Base-by-base conservation (phyloP, 2,329 filamentous ascomycete genomes). In the Sodiomyces alkalinus region DNA sequence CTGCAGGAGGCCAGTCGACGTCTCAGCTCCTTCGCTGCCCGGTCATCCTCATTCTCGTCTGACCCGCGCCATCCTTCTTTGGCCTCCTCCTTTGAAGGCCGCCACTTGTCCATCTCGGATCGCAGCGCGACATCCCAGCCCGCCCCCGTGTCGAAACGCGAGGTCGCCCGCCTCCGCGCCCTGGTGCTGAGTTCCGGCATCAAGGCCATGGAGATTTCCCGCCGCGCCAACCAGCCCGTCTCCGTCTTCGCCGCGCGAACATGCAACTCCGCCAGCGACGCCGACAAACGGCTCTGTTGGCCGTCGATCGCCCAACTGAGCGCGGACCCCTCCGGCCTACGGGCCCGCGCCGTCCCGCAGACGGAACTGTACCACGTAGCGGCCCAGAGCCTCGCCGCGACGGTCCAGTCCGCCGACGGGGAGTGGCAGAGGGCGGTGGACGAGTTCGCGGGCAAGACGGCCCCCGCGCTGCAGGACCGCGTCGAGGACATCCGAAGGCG, bases 151-250 rank as follows among this genome's bases (percentile, higher is more conserved):
- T 74, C 64, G 7, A 72, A 67, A 41, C 69, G 70, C n/a, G 87
- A 94, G 41, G 14, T 29, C 7, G 27, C 27, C 11, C 27, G 27
- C 7, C 27, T 29, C 8, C 27, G 27, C 9, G 27, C 27, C 6
- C 27, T 29, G 3, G 27, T 29, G 4, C 27, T 29, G 5, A 80
- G 76, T 37, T 82, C 83, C 0, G 86, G 85, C n/a, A 75, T 94
- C 44, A 92, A 92, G 53, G 86, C 87, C 1, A 74, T 74, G 43
- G 81, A 90, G 44, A 80, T 94, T 30, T 63, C 64, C 17, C 67
- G 74, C 4, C 69, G 77, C 26, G 74, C 78, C 4, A 54, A 74
- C 24, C 59, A 62, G 19, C 46, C 49, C 7, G 52, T 51, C 3
- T 16, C 21, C 4, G 31, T 31, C n/a, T 38, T 38, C 12, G 27